phyloP scores from a whole-genome alignment of 139 green algal species.

The Chlamydomonas sp. region DNA sequence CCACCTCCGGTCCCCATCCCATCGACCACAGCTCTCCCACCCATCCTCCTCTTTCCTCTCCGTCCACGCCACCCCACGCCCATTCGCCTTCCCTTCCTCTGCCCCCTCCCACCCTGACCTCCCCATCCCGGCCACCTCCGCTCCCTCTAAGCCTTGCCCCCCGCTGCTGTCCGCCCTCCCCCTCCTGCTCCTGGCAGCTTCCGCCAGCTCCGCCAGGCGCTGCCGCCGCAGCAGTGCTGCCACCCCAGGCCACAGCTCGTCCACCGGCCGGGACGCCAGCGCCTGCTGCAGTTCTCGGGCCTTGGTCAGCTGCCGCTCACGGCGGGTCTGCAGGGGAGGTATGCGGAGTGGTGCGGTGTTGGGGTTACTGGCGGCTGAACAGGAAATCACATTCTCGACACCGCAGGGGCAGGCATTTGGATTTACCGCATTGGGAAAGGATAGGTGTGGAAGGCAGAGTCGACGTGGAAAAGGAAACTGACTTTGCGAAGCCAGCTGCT shows the following conservation, averaged over 20 bases:
- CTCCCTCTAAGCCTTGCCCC: background rate
- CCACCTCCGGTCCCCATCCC: too few species aligned
- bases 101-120: too few species aligned
- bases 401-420: background rate
- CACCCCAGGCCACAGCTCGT: conserved; percentile 18
- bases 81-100: too few species aligned
- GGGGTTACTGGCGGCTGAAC: background rate
- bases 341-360: background rate
- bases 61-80: too few species aligned
- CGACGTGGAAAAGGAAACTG: too few species aligned
- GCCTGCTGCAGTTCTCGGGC: conserved; percentile 1
- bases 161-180: background rate
- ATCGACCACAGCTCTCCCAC: too few species aligned
- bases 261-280: conserved; percentile 1
- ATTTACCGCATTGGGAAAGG: background rate
- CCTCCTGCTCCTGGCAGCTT: background rate
- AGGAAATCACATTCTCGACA: background rate
- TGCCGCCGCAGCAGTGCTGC: background rate
- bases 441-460: too few species aligned
- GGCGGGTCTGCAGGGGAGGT: background rate
- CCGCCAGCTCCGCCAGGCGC: background rate
- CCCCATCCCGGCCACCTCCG: too few species aligned
- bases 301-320: conserved; percentile 29
- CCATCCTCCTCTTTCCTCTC: too few species aligned
- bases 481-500: background rate